Conservation (phyloP, 1,284 basidiomycete genomes). For the Cryptococcus maquisensis region DNA sequence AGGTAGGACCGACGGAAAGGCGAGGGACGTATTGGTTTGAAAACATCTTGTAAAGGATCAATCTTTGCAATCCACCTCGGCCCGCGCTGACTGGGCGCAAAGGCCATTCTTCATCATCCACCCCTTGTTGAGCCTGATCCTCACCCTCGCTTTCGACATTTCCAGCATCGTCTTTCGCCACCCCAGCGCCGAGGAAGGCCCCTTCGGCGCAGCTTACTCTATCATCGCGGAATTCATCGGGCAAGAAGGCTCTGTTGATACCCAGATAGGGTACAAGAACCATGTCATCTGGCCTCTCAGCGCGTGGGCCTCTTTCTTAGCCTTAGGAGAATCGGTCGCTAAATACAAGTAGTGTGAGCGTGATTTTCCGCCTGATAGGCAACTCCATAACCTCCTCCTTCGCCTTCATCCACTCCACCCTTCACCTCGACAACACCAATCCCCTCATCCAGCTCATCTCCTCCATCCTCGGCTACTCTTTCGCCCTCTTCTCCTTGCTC, state of each 20-base stretch:
- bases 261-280: constrained; percentile 1
- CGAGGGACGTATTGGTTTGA: constrained; percentile 16
- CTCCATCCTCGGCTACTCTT: constrained; percentile 3
- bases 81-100: not conserved
- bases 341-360: not conserved
- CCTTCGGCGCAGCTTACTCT: not conserved
- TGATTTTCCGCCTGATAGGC: not conserved
- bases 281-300: not conserved
- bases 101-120: constrained; percentile 9
- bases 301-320: constrained; percentile 7
- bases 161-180: constrained; percentile 29
- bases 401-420: not conserved
- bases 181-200: constrained; percentile 21
- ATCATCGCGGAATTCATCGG: not conserved
- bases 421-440: not conserved
- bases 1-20: constrained; percentile 20
- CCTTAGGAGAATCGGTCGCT: not conserved
- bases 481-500: constrained; percentile 1
- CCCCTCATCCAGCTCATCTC: not conserved
- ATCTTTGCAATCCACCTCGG: constrained; percentile 1
- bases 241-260: not conserved
- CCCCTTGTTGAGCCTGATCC: constrained; percentile 23
- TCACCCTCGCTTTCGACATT: constrained; percentile 19
- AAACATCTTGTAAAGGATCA: constrained; percentile 24
- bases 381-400: not conserved